These are phyloP conservation scores for Hypholoma sublateritium DNA, from an alignment of 768 basidiomycete genomes.

Conservation along the genomic window DNA sequence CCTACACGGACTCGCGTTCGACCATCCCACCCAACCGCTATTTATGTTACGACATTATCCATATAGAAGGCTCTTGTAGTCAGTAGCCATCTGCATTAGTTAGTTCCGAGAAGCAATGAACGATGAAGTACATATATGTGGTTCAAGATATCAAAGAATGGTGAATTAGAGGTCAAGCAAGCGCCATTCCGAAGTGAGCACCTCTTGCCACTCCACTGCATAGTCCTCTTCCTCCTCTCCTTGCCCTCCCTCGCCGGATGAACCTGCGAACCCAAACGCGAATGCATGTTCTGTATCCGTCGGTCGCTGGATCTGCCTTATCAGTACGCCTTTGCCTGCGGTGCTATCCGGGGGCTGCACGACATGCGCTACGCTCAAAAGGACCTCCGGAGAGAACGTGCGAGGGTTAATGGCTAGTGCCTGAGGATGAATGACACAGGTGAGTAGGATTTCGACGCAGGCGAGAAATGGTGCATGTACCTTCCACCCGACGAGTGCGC, in stretches of 20 bases:
- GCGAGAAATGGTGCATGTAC: constrained; percentile 27
- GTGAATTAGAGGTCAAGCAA: neutral
- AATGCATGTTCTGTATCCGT: neutral
- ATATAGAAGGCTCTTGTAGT: too few relatives aligned
- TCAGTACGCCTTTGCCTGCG: constrained; percentile 7
- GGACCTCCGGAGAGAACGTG: constrained; percentile 59
- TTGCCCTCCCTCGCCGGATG: neutral
- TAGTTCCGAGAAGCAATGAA: too few relatives aligned
- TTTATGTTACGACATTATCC: too few relatives aligned
- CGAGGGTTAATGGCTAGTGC: constrained; percentile 56
- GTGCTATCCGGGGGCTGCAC: constrained; percentile 11
- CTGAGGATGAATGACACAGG: constrained; percentile 29
- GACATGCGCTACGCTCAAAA: constrained; percentile 49
- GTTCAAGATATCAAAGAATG: too few relatives aligned
- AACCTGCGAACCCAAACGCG: neutral
- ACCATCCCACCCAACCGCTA: too few relatives aligned
- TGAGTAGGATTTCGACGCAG: neutral
- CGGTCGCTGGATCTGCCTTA: constrained; percentile 20
- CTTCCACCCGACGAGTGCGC: constrained; percentile 48
- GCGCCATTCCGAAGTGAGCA: neutral
- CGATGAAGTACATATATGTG: too few relatives aligned
- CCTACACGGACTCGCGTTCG: too few relatives aligned
- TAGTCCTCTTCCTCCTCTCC: neutral
- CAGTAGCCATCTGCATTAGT: too few relatives aligned
- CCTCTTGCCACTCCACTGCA: neutral